These are phyloP conservation scores for Cystoisospora suis DNA, from an alignment of 169 alveolate genomes.

Conservation along the genomic window DNA sequence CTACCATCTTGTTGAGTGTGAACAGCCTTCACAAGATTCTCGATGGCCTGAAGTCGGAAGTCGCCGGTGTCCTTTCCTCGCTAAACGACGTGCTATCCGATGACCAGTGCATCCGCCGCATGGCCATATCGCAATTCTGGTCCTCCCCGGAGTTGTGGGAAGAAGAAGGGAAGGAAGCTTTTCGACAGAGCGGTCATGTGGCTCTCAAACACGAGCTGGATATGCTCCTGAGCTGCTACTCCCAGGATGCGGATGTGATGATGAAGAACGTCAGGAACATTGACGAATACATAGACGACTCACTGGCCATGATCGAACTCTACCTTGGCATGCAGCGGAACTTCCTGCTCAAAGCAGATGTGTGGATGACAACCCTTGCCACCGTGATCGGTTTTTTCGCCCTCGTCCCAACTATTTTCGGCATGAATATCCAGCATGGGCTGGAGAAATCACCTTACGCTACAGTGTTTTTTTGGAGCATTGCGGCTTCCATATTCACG, in stretches of 20 bases:
- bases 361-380: slow-evolving; percentile 67
- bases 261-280: slow-evolving; percentile 64
- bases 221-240: slow-evolving; percentile 67
- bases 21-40: slow-evolving; percentile 20
- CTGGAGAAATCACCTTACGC: slow-evolving; percentile 58
- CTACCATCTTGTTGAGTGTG: not conserved
- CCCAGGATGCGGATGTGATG: slow-evolving; percentile 70
- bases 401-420: slow-evolving; percentile 67
- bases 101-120: not conserved
- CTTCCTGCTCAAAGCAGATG: slow-evolving; percentile 69
- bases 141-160: slow-evolving; percentile 12
- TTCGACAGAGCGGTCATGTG: not conserved
- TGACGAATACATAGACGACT: slow-evolving; percentile 70
- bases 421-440: slow-evolving; percentile 70
- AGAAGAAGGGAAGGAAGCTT: not conserved
- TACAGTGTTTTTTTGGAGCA: slow-evolving; percentile 64
- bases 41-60: not conserved
- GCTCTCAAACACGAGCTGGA: slow-evolving; percentile 36
- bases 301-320: slow-evolving; percentile 64
- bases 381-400: slow-evolving; percentile 69
- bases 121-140: slow-evolving; percentile 22
- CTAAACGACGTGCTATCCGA: slow-evolving; percentile 19
- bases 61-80: not conserved
- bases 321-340: slow-evolving; percentile 67
- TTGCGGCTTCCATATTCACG: slow-evolving; percentile 43